Evolutionary conservation across 78 protist species (phyloP), one percentile per base, ranked within the genome.

Genomic region (Guillardia theta): DNA sequence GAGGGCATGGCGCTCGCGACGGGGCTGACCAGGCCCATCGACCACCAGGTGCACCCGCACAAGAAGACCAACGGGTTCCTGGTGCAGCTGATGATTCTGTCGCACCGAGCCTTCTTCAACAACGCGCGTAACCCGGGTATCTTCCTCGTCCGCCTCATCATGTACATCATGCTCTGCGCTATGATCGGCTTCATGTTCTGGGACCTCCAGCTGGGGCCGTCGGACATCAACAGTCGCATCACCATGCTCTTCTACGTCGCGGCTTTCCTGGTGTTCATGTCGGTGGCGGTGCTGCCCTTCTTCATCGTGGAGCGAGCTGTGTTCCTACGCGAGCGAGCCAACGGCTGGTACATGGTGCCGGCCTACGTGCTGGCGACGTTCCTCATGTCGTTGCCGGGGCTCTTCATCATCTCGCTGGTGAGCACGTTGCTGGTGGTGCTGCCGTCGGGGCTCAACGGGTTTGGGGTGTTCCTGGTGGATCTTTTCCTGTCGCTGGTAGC

Each of bases 261-360:
- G 27, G 88, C 88, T 19, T 80, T 80, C 33, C 44, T 80, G 88
- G 88, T 80, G 43, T 80, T 80, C 47, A 80, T 80, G 88, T 44
- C 54, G 54, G 88, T 80, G 88, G 88, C 88, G 21, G 88, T 80
- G 88, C 88, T 80, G 8, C 88, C 88, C 88, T 80, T 80, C 88
- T 80, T 80, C 47, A 80, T 80, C 8, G 47, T 80, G 48, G 54
- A 80, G 88, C 44, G 88, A 27, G 43, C 24, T 3, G 70, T 58
- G 39, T 58, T 58, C 6, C 70, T 58, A 3, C 70, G 70, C 2
- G 70, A 58, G 70, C 70, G 70, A 1, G 21, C 70, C 70, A 58
- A 58, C 70, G 70, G 70, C 70, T 58, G 70, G 70, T 58, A 58
- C 70, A 0, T 30, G 39, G 70, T 58, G 6, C 70, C 70, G 70